Percentiles rank a stretch among this genome's conserved stretches.
Conservation (phyloP, 768 basidiomycete genomes). For the Suillus brevipes region DNA sequence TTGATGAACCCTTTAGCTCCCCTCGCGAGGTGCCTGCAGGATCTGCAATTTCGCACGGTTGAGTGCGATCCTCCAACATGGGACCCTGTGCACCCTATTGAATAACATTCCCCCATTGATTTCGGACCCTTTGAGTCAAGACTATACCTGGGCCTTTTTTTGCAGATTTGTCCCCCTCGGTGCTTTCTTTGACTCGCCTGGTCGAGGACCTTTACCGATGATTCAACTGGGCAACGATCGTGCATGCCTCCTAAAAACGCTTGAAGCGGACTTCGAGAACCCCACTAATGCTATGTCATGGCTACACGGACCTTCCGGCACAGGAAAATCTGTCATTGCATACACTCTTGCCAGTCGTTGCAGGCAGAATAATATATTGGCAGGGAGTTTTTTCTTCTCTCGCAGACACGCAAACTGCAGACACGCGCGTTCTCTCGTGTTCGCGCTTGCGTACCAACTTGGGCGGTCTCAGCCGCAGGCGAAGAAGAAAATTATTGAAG, state of each 20-base stretch:
- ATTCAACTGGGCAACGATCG: background rate
- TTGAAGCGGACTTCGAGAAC: background rate
- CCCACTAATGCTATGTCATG: background rate
- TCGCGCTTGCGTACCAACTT: background rate
- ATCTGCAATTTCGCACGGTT: background rate
- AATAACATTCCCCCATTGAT: too few relatives aligned
- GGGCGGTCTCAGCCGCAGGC: background rate
- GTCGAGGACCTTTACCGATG: background rate
- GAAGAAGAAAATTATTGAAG: background rate
- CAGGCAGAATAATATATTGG: background rate
- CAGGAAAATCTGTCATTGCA: conserved; percentile 1
- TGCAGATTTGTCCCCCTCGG: background rate
- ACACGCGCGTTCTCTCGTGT: background rate
- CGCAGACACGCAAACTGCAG: background rate
- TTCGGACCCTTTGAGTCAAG: background rate
- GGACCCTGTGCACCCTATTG: background rate
- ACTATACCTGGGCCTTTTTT: background rate
- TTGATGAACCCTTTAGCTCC: background rate
- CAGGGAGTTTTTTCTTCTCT: conserved; percentile 1
- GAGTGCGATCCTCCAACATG: background rate
- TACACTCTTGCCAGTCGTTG: background rate
- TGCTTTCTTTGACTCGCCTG: background rate
- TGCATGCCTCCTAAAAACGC: background rate
- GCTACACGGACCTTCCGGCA: background rate
- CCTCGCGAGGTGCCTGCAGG: background rate